phyloP scores from a whole-genome alignment of 169 alveolate species.

The Eimeria falciformis region DNA sequence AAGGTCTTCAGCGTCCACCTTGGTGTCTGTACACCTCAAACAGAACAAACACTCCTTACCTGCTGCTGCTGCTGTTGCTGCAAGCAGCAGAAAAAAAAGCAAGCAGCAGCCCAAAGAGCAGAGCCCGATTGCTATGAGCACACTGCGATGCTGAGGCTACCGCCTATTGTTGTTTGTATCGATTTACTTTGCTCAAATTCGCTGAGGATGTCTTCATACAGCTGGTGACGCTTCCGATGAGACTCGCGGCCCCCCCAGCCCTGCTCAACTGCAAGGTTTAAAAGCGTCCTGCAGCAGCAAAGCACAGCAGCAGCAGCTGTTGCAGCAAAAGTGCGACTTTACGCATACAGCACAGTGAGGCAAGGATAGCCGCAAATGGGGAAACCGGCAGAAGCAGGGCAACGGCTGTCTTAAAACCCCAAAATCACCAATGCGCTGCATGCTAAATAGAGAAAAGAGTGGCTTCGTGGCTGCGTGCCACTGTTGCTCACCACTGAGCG shows the following conservation, averaged over 20 bases:
- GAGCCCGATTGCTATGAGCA: too few relatives aligned
- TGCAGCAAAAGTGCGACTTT: neutral
- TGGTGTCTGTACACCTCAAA: slow-evolving; percentile 27
- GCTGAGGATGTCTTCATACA: slow-evolving; percentile 46
- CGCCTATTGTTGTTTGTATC: too few relatives aligned
- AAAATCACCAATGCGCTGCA: neutral
- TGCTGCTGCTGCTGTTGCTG: neutral
- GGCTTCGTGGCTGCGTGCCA: neutral
- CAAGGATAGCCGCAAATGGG: too few relatives aligned
- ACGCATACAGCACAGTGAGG: too few relatives aligned
- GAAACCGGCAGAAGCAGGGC: neutral
- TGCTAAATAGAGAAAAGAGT: neutral
- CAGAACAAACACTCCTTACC: neutral
- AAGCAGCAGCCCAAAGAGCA: too few relatives aligned
- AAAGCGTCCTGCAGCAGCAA: slow-evolving; percentile 67
- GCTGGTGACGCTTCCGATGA: slow-evolving; percentile 54
- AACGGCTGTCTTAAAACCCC: neutral
- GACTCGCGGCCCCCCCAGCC: slow-evolving; percentile 76
- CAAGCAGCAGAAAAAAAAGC: neutral
- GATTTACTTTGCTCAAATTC: slow-evolving; percentile 33
- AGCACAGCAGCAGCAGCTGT: slow-evolving; percentile 4
- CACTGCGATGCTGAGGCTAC: neutral
- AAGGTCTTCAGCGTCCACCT: slow-evolving; percentile 15
- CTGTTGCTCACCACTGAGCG: slow-evolving; percentile 62
- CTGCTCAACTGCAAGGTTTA: slow-evolving; percentile 74